phyloP scores from a whole-genome alignment of 164 flowering plant species.

The Dillenia suffruticosa region DNA sequence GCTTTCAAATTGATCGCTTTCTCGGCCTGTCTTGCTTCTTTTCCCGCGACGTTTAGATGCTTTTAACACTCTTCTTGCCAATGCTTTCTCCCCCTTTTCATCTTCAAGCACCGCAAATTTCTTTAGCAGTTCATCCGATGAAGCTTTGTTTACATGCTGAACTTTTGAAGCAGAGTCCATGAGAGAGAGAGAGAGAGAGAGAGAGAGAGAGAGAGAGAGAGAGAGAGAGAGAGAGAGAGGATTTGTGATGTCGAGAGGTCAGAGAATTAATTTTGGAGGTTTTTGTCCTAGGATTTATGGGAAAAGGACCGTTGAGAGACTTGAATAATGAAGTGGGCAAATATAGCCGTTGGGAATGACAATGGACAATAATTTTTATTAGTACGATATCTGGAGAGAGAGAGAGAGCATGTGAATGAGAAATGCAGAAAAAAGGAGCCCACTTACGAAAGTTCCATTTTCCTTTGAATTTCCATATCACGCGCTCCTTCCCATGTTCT shows the following conservation, averaged over 20 bases:
- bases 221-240: neutral
- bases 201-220: neutral
- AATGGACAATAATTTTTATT: neutral
- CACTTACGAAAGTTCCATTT: too few relatives aligned
- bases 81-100: slow-evolving; percentile 10
- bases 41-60: slow-evolving; percentile 35
- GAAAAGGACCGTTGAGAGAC: slow-evolving; percentile 8
- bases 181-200: neutral
- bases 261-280: neutral
- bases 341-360: slow-evolving; percentile 16
- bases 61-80: slow-evolving; percentile 15
- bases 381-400: too few relatives aligned
- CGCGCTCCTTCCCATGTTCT: too few relatives aligned
- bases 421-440: too few relatives aligned
- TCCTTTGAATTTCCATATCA: too few relatives aligned
- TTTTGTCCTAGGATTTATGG: neutral
- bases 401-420: too few relatives aligned
- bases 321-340: slow-evolving; percentile 5
- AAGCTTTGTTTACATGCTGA: slow-evolving; percentile 64
- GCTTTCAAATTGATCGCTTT: slow-evolving; percentile 14
- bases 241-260: neutral
- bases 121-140: slow-evolving; percentile 77
- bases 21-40: slow-evolving; percentile 7
- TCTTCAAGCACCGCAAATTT: slow-evolving; percentile 65
- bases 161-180: slow-evolving; percentile 33